These are phyloP conservation scores for Craspedostauros australis DNA, from an alignment of 108 stramenopile species.

Conservation along the genomic window DNA sequence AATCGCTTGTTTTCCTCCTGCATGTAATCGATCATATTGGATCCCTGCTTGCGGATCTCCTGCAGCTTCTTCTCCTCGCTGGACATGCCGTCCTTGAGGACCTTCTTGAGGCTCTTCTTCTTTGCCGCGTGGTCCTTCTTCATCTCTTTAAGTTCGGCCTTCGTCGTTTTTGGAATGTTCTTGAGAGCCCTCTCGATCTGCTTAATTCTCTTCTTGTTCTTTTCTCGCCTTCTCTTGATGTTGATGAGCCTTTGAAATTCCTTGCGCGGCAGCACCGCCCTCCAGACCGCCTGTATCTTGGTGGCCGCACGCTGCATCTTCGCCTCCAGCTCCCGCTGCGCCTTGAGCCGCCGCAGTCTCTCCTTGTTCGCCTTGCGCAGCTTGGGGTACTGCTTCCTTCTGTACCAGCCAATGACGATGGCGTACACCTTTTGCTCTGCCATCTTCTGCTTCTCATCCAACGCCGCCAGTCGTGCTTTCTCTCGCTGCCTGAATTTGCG, in stretches of 20 bases:
- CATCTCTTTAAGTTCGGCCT: slow-evolving; percentile 2
- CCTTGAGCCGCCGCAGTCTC: not conserved
- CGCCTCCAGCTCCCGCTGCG: not conserved
- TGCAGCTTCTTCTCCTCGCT: slow-evolving; percentile 6
- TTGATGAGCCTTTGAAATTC: slow-evolving; percentile 7
- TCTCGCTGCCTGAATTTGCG: slow-evolving; percentile 11
- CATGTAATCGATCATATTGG: slow-evolving; percentile 20
- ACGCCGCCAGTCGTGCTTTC: too few species aligned
- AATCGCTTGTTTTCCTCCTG: slow-evolving; percentile 13
- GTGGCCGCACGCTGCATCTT: not conserved
- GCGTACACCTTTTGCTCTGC: slow-evolving; percentile 1
- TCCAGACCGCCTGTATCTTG: slow-evolving; percentile 3
- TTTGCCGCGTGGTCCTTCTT: slow-evolving; percentile 20
- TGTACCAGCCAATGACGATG: slow-evolving; percentile 7
- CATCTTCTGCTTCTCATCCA: too few species aligned
- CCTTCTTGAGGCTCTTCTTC: slow-evolving; percentile 18
- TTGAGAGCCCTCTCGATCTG: slow-evolving; percentile 7
- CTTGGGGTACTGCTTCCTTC: slow-evolving; percentile 3
- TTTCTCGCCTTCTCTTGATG: slow-evolving; percentile 4
- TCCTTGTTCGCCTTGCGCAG: slow-evolving; percentile 6
- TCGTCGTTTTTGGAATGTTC: slow-evolving; percentile 17
- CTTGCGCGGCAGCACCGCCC: slow-evolving; percentile 11
- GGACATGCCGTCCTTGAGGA: not conserved
- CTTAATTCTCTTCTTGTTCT: slow-evolving; percentile 21
- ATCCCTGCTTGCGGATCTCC: slow-evolving; percentile 4